Base-by-base conservation (phyloP, 768 basidiomycete species). In the Mrakia hoshinonis region DNA sequence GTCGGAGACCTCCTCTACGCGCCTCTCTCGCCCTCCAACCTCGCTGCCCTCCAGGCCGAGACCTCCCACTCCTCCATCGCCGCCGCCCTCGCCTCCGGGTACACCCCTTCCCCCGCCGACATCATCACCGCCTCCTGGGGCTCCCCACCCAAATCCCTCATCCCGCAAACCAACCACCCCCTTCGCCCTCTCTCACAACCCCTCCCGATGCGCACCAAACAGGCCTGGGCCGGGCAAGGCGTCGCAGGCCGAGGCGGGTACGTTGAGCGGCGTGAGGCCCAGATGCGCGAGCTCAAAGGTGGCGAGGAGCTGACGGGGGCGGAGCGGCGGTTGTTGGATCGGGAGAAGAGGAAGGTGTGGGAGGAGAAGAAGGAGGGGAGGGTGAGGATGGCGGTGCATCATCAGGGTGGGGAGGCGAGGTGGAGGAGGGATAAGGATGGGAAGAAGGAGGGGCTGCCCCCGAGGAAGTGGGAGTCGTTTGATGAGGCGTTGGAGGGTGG, bases 341-440 rank as follows among this genome's bases (percentile, higher is more conserved):
- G 55, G 55, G 55, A 58, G 29, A 58, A 58, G 55, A 31, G 7
- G 29, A 58, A 58, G 55, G 29, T 58, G 11, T 55, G 54, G 54
- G 22, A 5, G 55, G 55, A 58, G 4, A 20, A 58, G 55, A 22
- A 36, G 31, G 18, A 9, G 31, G 29, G 24, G 55, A 58, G 26
- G 29, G 55, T 31, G 26, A 58, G 55, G 55, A 31, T 26, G 26
- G 55, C 26, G 31, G n/a, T n/a, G n/a, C n/a, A 34, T 52, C 51
- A 9, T 5, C 7, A 52, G 51, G 20, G 51, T 5, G 51, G 20
- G 51, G 22, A 20, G 51, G 9, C 26, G 51, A 29, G 51, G 26
- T 22, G 51, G 26, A 29, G 51, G 20, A 52, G 22, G 51, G 51
- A 6, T 29, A 20, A 9, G 22, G 51, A 20, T 52, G 26, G 51